Conservation (phyloP, 108 stramenopile genomes). For the Aureococcus anophagefferens region DNA sequence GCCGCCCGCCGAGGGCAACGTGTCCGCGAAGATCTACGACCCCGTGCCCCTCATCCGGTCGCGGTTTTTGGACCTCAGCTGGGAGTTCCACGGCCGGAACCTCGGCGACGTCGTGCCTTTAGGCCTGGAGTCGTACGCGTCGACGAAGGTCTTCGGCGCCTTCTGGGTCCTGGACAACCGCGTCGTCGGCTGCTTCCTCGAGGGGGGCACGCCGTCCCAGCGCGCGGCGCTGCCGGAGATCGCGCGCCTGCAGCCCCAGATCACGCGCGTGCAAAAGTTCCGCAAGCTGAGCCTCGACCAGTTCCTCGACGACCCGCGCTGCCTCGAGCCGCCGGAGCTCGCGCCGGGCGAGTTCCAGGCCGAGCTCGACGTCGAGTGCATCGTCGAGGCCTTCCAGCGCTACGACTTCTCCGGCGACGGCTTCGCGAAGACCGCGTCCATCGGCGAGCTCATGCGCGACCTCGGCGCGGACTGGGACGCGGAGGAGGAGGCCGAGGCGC, state of each 20-base stretch:
- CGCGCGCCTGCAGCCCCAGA: constrained; percentile 19
- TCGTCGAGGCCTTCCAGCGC: constrained; percentile 20
- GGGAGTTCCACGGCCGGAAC: constrained; percentile 29
- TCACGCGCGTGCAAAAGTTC: constrained; percentile 20
- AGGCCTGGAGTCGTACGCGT: constrained; percentile 16
- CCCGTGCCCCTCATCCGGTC: constrained; percentile 24
- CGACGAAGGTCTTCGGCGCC: constrained; percentile 16
- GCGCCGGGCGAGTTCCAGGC: constrained; percentile 32
- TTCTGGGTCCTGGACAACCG: constrained; percentile 23
- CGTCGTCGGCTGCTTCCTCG: constrained; percentile 8
- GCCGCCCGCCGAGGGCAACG: too few species aligned
- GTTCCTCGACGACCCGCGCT: constrained; percentile 20
- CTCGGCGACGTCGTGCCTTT: constrained; percentile 14
- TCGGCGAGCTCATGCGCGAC: constrained; percentile 22
- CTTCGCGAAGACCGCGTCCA: constrained; percentile 10
- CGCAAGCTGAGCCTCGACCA: constrained; percentile 17
- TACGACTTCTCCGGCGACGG: constrained; percentile 3
- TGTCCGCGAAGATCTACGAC: constrained; percentile 4
- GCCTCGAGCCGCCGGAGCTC: constrained; percentile 25
- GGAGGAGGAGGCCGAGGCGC: constrained; percentile 21
- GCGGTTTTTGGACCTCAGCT: constrained; percentile 18
- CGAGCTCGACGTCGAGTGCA: constrained; percentile 18
- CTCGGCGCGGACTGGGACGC: constrained; percentile 34
- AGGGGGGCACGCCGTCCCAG: constrained; percentile 13
- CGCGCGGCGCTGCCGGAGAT: constrained; percentile 11